A percentile compares a stretch with the other conserved stretches of the same genome.
phyloP scores from a whole-genome alignment of 2,329 filamentous ascomycete species.

The Hyphodiscus sp. region DNA sequence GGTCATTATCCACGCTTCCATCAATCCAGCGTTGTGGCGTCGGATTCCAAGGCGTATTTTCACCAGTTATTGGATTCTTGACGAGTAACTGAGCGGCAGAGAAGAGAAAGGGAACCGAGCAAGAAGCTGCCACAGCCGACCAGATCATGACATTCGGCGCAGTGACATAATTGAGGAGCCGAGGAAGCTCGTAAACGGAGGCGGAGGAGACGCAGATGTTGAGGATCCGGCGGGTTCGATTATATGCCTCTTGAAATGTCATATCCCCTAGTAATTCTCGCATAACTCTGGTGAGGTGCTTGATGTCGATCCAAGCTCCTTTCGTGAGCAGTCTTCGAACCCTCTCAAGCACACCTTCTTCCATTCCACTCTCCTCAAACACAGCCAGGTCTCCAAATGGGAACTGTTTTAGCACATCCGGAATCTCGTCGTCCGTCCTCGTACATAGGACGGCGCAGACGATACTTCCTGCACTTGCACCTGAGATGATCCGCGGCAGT shows the following conservation, averaged over 20 bases:
- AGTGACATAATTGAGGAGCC: constrained; percentile 86
- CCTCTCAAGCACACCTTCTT: constrained; percentile 61
- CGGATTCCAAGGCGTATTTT: constrained; percentile 77
- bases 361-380: constrained; percentile 51
- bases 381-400: constrained; percentile 57
- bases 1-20: constrained; percentile 88
- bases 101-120: constrained; percentile 85
- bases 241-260: constrained; percentile 94
- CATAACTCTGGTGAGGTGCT: constrained; percentile 77
- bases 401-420: constrained; percentile 49
- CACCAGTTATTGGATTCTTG: constrained; percentile 76
- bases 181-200: constrained; percentile 78
- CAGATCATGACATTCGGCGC: constrained; percentile 92
- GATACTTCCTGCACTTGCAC: constrained; percentile 64
- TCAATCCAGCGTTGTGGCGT: constrained; percentile 85
- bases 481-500: constrained; percentile 62
- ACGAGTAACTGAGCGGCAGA: constrained; percentile 71
- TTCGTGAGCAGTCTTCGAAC: constrained; percentile 70
- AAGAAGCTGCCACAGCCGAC: constrained; percentile 94
- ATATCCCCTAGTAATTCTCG: constrained; percentile 73
- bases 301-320: constrained; percentile 79
- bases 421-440: constrained; percentile 57
- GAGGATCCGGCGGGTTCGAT: constrained; percentile 82
- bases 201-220: constrained; percentile 92
- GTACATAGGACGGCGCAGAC: constrained; percentile 60